These are phyloP conservation scores for Hymenoscyphus linearis DNA, from an alignment of 2,329 filamentous ascomycete genomes.

Conservation along the genomic window DNA sequence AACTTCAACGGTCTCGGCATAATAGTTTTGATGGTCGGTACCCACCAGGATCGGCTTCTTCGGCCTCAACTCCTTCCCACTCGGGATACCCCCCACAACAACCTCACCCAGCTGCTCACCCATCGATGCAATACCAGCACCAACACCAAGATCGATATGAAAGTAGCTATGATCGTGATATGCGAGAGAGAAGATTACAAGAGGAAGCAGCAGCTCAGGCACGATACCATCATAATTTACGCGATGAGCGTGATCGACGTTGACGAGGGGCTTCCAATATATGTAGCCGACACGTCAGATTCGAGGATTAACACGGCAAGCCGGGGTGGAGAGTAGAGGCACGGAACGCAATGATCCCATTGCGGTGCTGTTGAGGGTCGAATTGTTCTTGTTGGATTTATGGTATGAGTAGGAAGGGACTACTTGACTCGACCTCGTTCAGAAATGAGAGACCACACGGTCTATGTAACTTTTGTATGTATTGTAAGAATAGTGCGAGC, in stretches of 20 bases:
- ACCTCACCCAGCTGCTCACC: conserved; percentile 18
- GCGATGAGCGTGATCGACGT: conserved; percentile 6
- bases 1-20: conserved; percentile 26
- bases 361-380: neutral
- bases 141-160: conserved; percentile 16
- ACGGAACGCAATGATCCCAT: neutral
- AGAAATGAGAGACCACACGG: neutral
- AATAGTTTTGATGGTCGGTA: conserved; percentile 29
- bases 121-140: conserved; percentile 18
- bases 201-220: conserved; percentile 5
- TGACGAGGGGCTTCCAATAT: neutral
- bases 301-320: too few relatives aligned
- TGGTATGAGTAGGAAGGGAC: neutral
- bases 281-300: neutral
- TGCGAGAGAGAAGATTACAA: conserved; percentile 5
- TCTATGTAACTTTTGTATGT: conserved; percentile 3
- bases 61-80: conserved; percentile 22
- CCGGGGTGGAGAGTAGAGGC: neutral
- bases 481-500: conserved; percentile 5
- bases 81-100: conserved; percentile 20
- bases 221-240: conserved; percentile 4
- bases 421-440: neutral
- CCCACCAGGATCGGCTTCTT: conserved; percentile 16
- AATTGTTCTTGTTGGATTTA: neutral
- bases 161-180: conserved; percentile 13